A percentile compares a stretch with the other conserved stretches of the same genome.
These are phyloP conservation scores for Pythium pectinolyticum DNA, from an alignment of 352 stramenopile species.

Conservation along the genomic window DNA sequence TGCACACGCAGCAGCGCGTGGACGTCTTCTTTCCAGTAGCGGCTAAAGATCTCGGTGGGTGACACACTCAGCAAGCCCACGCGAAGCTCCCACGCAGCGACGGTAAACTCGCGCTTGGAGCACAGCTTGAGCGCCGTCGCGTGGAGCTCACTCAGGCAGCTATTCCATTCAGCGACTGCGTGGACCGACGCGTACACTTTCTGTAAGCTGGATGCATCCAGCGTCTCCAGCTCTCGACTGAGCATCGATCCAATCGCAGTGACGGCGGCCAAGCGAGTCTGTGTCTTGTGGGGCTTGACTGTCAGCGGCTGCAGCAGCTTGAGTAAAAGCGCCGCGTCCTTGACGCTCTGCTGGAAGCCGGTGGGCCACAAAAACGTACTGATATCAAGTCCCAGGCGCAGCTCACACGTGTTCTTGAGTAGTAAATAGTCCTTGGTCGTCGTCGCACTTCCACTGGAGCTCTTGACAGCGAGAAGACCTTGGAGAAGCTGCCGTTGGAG, in stretches of 20 bases:
- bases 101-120: conserved; percentile 43
- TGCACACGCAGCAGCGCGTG: conserved; percentile 55
- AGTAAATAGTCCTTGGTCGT: conserved; percentile 37
- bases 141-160: conserved; percentile 59
- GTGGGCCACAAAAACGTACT: conserved; percentile 19
- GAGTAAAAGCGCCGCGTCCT: conserved; percentile 47
- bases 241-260: conserved; percentile 45
- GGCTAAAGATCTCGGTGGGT: conserved; percentile 62
- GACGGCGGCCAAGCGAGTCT: conserved; percentile 42
- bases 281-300: conserved; percentile 51
- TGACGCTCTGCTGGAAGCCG: conserved; percentile 23
- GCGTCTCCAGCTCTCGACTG: conserved; percentile 35
- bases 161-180: conserved; percentile 57
- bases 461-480: conserved; percentile 12
- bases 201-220: conserved; percentile 26
- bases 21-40: conserved; percentile 74
- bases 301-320: conserved; percentile 46
- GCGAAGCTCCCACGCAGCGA: conserved; percentile 52
- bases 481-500: conserved; percentile 46
- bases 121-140: conserved; percentile 46
- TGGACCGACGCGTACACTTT: conserved; percentile 31
- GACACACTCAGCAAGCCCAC: conserved; percentile 46
- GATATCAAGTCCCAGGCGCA: conserved; percentile 40
- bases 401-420: conserved; percentile 36
- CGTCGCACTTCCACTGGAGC: neutral